These are phyloP conservation scores for Bimuria novae-zelandiae DNA, from an alignment of 2,329 filamentous ascomycete species.

Conservation along the genomic window DNA sequence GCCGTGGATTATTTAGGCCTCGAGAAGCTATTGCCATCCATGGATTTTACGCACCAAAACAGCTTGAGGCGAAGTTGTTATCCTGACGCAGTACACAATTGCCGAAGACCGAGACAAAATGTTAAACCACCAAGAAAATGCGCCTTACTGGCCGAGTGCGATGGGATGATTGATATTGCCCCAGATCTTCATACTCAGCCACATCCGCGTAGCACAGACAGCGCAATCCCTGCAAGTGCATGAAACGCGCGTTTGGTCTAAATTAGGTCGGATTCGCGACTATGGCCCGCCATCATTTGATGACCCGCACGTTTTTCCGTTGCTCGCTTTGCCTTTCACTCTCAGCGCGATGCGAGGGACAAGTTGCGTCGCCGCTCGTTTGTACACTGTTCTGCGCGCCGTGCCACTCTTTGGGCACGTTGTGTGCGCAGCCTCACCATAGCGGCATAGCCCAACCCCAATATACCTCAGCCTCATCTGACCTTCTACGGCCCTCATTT, in stretches of 20 bases:
- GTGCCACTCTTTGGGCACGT: background rate
- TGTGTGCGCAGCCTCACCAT: background rate
- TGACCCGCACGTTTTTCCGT: background rate
- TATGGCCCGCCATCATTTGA: slow-evolving; percentile 3
- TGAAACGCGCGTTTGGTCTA: slow-evolving; percentile 5
- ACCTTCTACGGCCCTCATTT: background rate
- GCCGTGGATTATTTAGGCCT: background rate
- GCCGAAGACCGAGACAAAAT: no score
- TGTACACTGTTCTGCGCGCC: background rate
- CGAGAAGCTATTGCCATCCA: background rate
- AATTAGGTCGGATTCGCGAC: slow-evolving; percentile 1
- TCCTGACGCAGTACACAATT: no score
- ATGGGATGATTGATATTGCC: background rate
- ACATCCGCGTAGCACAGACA: background rate
- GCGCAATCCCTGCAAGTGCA: background rate
- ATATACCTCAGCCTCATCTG: background rate
- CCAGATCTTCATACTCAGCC: slow-evolving; percentile 7
- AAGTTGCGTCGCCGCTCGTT: background rate
- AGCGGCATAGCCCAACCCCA: background rate
- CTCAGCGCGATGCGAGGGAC: background rate
- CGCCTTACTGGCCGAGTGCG: no score
- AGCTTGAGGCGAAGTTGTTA: background rate
- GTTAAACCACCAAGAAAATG: no score
- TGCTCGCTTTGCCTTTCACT: background rate
- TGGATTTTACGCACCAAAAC: background rate